These are phyloP conservation scores for Paracamarosporium sp. DNA, from an alignment of 2,329 filamentous ascomycete genomes.

Conservation along the genomic window DNA sequence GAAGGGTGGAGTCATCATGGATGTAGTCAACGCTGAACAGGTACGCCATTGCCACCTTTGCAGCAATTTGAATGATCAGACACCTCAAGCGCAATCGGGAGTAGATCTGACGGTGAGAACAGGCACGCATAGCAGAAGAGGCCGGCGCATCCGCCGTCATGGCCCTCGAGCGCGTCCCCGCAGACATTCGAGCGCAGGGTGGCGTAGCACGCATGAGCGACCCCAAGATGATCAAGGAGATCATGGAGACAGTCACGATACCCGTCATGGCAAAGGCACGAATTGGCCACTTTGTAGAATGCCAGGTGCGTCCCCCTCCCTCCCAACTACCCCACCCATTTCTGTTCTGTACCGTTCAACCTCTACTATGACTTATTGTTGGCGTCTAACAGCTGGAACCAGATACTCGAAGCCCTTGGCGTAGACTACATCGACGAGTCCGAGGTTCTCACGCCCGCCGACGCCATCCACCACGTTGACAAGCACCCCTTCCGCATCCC, in stretches of 20 bases:
- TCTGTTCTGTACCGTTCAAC: no score
- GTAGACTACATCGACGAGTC: slow-evolving; percentile 99
- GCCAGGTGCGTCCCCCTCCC: slow-evolving; percentile 64
- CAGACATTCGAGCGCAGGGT: slow-evolving; percentile 90
- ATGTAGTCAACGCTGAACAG: slow-evolving; percentile 91
- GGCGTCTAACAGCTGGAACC: not conserved
- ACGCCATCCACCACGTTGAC: slow-evolving; percentile 88
- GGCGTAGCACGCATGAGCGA: slow-evolving; percentile 98
- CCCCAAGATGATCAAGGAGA: slow-evolving; percentile 91
- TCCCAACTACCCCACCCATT: no score
- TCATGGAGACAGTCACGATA: slow-evolving; percentile 93
- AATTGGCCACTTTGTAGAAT: slow-evolving; percentile 98
- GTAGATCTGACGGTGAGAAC: slow-evolving; percentile 13
- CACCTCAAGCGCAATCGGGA: not conserved
- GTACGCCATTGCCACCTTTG: slow-evolving; percentile 45
- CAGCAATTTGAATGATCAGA: not conserved
- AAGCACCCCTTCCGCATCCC: slow-evolving; percentile 83
- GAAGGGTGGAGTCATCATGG: slow-evolving; percentile 99
- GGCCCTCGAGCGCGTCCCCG: slow-evolving; percentile 96
- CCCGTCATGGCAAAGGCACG: slow-evolving; percentile 99
- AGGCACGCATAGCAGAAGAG: slow-evolving; percentile 96
- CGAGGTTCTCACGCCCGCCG: slow-evolving; percentile 95
- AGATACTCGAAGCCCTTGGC: slow-evolving; percentile 93
- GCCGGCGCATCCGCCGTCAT: slow-evolving; percentile 96
- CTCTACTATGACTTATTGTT: not conserved